phyloP scores from a whole-genome alignment of 2,329 filamentous ascomycete species.

The Elsinoe perseae region DNA sequence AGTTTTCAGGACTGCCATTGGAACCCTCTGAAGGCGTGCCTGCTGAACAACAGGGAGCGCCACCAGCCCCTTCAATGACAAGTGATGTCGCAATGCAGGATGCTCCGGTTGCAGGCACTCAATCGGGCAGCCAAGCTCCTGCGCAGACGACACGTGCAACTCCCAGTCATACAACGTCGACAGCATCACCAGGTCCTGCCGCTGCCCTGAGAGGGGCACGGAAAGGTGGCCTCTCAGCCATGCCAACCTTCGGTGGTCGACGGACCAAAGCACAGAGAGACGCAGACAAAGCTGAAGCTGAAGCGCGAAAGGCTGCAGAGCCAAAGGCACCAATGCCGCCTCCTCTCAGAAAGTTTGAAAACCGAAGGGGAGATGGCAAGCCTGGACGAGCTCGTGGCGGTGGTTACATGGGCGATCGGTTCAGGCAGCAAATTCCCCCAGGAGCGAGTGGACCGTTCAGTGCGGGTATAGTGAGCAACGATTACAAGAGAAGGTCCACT shows the following conservation, averaged over 20 bases:
- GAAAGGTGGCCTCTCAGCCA: conserved; percentile 21
- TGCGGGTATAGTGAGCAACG: conserved; percentile 25
- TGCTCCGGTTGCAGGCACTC: neutral
- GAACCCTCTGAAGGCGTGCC: neutral
- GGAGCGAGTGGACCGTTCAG: conserved; percentile 39
- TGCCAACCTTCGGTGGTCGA: conserved; percentile 38
- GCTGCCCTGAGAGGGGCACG: conserved; percentile 16
- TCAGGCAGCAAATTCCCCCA: conserved; percentile 21
- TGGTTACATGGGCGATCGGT: conserved; percentile 35
- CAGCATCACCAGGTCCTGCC: conserved; percentile 7
- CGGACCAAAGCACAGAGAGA: conserved; percentile 39
- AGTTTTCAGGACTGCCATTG: neutral
- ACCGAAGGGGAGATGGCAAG: conserved; percentile 26
- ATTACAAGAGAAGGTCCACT: conserved; percentile 9
- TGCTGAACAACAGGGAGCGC: neutral
- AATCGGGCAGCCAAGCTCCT: neutral
- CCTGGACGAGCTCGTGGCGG: conserved; percentile 29
- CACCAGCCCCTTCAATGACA: neutral
- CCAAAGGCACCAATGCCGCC: conserved; percentile 20
- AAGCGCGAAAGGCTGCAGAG: conserved; percentile 21
- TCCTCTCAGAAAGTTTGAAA: conserved; percentile 1
- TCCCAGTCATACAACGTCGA: neutral
- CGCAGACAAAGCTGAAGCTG: conserved; percentile 31
- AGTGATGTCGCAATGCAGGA: conserved; percentile 7
- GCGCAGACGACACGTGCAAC: neutral